Evolutionary conservation across 257 asterid species (phyloP).

Genomic region (Solanum corneliomulleri): DNA sequence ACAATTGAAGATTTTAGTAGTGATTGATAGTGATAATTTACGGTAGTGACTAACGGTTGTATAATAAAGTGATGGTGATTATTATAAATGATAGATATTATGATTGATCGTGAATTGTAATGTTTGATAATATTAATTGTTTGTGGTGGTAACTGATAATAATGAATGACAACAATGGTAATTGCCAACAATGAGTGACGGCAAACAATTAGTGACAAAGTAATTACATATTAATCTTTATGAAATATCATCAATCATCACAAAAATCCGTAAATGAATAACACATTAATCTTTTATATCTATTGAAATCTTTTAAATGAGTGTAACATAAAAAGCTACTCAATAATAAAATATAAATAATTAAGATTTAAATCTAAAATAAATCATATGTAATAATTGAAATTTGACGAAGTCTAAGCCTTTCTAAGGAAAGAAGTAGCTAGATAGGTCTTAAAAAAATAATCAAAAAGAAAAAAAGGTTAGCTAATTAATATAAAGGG

Average conservation of each 20-base stretch:
- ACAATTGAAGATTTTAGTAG: neutral
- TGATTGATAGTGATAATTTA: neutral
- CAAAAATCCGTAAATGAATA: neutral
- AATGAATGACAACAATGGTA: neutral
- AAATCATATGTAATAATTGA: neutral
- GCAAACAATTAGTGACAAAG: neutral
- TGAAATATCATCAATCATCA: neutral
- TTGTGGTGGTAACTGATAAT: neutral
- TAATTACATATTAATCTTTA: neutral
- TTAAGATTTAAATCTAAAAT: neutral
- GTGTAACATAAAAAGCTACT: neutral
- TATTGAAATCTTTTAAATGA: neutral
- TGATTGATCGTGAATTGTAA: neutral
- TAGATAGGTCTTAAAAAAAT: neutral
- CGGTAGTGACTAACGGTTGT: no score
- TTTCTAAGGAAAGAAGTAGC: neutral
- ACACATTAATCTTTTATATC: neutral
- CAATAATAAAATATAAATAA: neutral
- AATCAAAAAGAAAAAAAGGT: neutral
- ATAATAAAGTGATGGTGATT: neutral
- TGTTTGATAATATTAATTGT: neutral
- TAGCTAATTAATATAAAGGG: neutral
- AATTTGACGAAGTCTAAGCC: neutral
- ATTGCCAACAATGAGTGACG: rapidly evolving
- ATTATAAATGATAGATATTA: neutral